Base-by-base conservation (phyloP, 148 eudicot genomes). In the Nyssa sinensis region DNA sequence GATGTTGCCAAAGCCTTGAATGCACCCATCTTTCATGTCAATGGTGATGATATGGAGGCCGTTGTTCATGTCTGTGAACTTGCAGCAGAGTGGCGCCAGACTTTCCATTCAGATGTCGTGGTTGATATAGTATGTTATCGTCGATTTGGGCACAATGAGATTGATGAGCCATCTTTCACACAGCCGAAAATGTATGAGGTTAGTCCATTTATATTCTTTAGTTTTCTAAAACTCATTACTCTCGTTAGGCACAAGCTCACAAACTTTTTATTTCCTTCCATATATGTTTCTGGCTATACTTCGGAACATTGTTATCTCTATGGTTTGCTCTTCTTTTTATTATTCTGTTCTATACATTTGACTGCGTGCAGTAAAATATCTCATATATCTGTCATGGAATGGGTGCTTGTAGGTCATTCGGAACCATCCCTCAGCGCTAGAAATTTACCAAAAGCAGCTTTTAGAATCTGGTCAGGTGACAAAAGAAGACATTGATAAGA, bases 31-130 rank as follows among this genome's bases (percentile, higher is more conserved):
- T 91, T 93, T 75, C 98, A 93, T 83, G 98, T 93, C 24, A 93
- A 93, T 75, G 98, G 96, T 74, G 98, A 93, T 86, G 98, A 93
- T 81, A 76, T 93, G 74, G 98, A 93, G 79, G 92, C 96, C 11
- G 96, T 93, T 55, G 98, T 89, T 78, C 94, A 89, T 83, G 94
- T 83, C 25, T 93, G 98, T 81, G 98, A 93, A 82, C 98, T 93
- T 76, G 98, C 98, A 68, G 96, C 98, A 17, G 98, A 93, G 74
- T 93, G 98, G 98, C 96, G 98, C 35, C 98, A 93, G 82, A 93
- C 88, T 28, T 93, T 93, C 70, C 98, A 91, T 80, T 84, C 96
- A 41, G 98, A 93, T 91, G 98, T 89, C 78, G 98, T 93, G 76
- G 89, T 93, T 74, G 98, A 91, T 76, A 88, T 93, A 35, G 87